Percentiles rank a stretch among this genome's conserved stretches.
Conservation (phyloP, 2,329 filamentous ascomycete species). For the Biscogniauxia mediterranea region DNA sequence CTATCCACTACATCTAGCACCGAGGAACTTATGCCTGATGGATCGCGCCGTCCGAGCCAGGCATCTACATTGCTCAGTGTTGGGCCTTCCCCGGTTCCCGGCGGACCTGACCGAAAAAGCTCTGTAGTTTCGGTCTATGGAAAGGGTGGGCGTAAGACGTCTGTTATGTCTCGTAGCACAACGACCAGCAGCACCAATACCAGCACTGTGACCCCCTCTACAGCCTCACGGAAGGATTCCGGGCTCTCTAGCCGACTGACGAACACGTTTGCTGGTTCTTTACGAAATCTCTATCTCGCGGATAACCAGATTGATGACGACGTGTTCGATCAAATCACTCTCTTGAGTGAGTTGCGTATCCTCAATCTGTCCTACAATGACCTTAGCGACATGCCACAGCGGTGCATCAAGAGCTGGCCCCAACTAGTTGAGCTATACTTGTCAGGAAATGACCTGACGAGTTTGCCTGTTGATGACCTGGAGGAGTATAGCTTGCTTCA, state of each 20-base stretch:
- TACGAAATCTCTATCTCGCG: slow-evolving; percentile 82
- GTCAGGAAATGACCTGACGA: slow-evolving; percentile 91
- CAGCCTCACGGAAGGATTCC: slow-evolving; percentile 77
- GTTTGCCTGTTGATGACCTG: slow-evolving; percentile 87
- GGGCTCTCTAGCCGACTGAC: slow-evolving; percentile 75
- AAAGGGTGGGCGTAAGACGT: slow-evolving; percentile 80
- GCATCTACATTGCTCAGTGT: slow-evolving; percentile 75
- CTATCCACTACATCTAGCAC: slow-evolving; percentile 65
- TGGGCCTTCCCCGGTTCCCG: slow-evolving; percentile 66
- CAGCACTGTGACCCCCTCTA: slow-evolving; percentile 51
- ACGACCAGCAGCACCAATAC: slow-evolving; percentile 42
- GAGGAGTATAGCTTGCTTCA: slow-evolving; percentile 86
- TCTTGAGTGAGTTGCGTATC: slow-evolving; percentile 79
- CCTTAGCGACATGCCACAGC: slow-evolving; percentile 85
- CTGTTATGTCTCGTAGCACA: slow-evolving; percentile 67
- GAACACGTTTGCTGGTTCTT: slow-evolving; percentile 83
- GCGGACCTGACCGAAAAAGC: slow-evolving; percentile 66
- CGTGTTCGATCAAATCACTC: slow-evolving; percentile 85
- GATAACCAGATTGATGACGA: slow-evolving; percentile 95
- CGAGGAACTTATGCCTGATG: slow-evolving; percentile 67
- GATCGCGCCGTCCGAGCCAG: slow-evolving; percentile 75
- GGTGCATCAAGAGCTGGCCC: slow-evolving; percentile 85
- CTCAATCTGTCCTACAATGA: slow-evolving; percentile 95
- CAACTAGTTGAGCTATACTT: slow-evolving; percentile 89
- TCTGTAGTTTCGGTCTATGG: slow-evolving; percentile 81